phyloP scores from a whole-genome alignment of 352 stramenopile species.

The Pythium pyrilobum region DNA sequence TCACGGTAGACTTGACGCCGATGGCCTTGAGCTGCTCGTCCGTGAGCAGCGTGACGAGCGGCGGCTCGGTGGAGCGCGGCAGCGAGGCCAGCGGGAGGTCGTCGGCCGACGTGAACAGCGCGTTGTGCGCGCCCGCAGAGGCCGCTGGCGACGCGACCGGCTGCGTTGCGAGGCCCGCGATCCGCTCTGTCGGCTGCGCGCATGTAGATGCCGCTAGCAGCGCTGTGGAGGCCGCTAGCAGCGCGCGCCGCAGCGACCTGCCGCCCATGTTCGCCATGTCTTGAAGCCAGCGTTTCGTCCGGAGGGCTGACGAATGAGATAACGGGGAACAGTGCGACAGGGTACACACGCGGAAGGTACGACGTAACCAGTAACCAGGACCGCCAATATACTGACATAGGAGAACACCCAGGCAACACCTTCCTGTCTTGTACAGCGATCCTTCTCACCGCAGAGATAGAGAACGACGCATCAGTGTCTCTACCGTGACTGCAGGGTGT shows the following conservation, averaged over 20 bases:
- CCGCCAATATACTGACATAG: too few species aligned
- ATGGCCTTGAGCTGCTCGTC: conserved; percentile 26
- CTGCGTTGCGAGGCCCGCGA: not conserved
- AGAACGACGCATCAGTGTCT: too few species aligned
- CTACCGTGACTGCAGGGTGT: too few species aligned
- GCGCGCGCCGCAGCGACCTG: not conserved
- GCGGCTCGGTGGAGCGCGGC: not conserved
- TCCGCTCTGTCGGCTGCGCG: not conserved
- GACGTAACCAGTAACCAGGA: too few species aligned
- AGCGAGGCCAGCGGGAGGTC: conserved; percentile 10
- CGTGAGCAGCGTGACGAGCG: conserved; percentile 15
- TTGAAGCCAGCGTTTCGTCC: too few species aligned
- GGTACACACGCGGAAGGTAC: too few species aligned
- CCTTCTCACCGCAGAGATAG: too few species aligned
- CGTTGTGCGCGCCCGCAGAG: not conserved
- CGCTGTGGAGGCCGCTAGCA: not conserved
- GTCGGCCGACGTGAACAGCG: conserved; percentile 12
- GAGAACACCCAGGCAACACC: too few species aligned
- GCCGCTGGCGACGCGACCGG: not conserved
- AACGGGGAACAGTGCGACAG: too few species aligned
- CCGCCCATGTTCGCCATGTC: too few species aligned
- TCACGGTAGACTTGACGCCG: conserved; percentile 15
- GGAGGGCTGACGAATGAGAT: too few species aligned
- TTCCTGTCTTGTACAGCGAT: too few species aligned
- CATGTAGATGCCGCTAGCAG: not conserved